These are phyloP conservation scores for Pleurotus tuber-regium DNA, from an alignment of 768 basidiomycete genomes.

Conservation along the genomic window DNA sequence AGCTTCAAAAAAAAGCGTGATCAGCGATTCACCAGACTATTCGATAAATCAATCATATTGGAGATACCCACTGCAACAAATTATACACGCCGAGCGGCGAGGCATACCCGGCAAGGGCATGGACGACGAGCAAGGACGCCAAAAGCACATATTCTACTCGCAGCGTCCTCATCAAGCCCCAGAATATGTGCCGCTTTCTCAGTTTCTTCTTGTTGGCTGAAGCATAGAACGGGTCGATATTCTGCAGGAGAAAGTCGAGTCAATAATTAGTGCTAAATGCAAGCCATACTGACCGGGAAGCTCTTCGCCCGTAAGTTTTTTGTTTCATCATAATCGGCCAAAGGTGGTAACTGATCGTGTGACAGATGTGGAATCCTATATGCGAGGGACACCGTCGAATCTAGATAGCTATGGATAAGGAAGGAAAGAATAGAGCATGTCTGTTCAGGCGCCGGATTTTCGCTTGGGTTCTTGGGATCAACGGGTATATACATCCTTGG, in stretches of 20 bases:
- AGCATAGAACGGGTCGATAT: constrained; percentile 17
- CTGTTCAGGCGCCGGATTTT: constrained; percentile 41
- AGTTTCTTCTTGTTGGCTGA: constrained; percentile 16
- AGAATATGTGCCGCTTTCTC: constrained; percentile 31
- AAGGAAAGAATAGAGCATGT: constrained; percentile 44
- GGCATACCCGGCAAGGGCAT: constrained; percentile 10
- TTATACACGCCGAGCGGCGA: constrained; percentile 18
- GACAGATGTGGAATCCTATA: constrained; percentile 43
- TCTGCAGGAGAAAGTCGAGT: constrained; percentile 3
- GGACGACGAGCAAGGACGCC: constrained; percentile 10
- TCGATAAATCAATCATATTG: too few species aligned
- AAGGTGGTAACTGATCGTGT: constrained; percentile 54
- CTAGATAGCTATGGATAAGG: constrained; percentile 52
- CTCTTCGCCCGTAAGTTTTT: constrained; percentile 14
- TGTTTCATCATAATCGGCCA: constrained; percentile 53
- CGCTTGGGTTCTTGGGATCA: constrained; percentile 42
- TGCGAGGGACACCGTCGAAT: constrained; percentile 44
- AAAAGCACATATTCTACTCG: constrained; percentile 16
- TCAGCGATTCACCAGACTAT: background rate
- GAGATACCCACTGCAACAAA: constrained; percentile 13
- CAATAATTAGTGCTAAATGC: background rate
- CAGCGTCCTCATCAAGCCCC: constrained; percentile 25
- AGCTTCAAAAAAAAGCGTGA: too few species aligned
- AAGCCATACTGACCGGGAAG: constrained; percentile 10
- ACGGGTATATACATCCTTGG: constrained; percentile 59